Evolutionary conservation across 148 eudicot genomes (phyloP).

Genomic region (Talinum fruticosum): DNA sequence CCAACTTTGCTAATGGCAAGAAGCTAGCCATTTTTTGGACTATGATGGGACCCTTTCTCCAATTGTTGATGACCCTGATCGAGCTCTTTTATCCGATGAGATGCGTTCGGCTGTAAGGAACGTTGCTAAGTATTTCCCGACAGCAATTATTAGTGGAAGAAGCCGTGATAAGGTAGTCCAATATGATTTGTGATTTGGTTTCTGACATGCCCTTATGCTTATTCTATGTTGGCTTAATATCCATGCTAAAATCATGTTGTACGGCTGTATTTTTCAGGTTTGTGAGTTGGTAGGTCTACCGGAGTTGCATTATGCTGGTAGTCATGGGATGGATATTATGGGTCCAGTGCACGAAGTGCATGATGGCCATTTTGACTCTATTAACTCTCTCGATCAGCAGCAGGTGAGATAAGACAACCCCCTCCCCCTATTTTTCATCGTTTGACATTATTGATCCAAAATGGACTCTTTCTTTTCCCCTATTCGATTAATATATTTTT

Average conservation of each 20-base stretch:
- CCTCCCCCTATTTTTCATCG: not conserved
- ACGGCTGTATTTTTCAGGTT: constrained; percentile 43
- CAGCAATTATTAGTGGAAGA: constrained; percentile 87
- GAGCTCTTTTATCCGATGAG: constrained; percentile 79
- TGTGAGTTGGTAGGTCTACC: constrained; percentile 66
- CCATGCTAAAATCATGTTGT: not conserved
- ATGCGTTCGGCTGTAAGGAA: constrained; percentile 66
- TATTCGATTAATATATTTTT: not conserved
- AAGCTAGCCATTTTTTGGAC: constrained; percentile 78
- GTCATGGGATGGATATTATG: constrained; percentile 97
- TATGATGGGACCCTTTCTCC: constrained; percentile 93
- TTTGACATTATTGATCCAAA: not conserved
- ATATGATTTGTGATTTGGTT: not conserved
- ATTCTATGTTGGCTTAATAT: too few species aligned
- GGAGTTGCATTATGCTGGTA: constrained; percentile 89
- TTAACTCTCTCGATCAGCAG: constrained; percentile 39
- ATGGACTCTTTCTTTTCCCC: constrained; percentile 8
- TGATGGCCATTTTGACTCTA: constrained; percentile 27
- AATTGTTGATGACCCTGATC: constrained; percentile 85
- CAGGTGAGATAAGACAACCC: constrained; percentile 49
- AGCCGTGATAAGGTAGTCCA: constrained; percentile 66
- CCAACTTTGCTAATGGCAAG: constrained; percentile 39
- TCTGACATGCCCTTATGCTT: not conserved
- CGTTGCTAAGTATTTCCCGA: constrained; percentile 69
- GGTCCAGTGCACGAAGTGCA: constrained; percentile 40